phyloP scores from a whole-genome alignment of 2,329 filamentous ascomycete genomes.

The Penicillium sp. region DNA sequence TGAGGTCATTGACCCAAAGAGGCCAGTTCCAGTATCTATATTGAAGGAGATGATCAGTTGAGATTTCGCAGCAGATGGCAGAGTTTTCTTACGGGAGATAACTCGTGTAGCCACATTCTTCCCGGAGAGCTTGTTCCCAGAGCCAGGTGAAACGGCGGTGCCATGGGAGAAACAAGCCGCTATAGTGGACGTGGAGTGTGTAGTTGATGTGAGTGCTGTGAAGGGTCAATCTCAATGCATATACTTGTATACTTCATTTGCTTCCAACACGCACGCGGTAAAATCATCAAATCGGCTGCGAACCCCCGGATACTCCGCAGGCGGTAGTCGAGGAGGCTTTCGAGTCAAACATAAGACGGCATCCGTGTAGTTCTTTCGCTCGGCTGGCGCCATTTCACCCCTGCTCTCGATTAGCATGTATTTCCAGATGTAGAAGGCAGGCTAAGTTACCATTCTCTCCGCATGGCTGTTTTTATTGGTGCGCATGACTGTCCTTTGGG shows the following conservation, averaged over 20 bases:
- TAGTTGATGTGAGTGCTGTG: slow-evolving; percentile 31
- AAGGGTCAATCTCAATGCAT: not conserved
- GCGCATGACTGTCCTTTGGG: not conserved
- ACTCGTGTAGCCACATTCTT: slow-evolving; percentile 42
- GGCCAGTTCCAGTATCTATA: slow-evolving; percentile 51
- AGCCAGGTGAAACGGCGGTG: slow-evolving; percentile 36
- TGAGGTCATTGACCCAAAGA: slow-evolving; percentile 39
- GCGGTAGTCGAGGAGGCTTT: slow-evolving; percentile 23
- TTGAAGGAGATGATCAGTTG: not conserved
- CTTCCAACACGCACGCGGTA: slow-evolving; percentile 25
- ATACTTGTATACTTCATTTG: too few relatives aligned
- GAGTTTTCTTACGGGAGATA: slow-evolving; percentile 20
- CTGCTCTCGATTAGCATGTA: slow-evolving; percentile 14
- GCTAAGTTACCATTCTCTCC: slow-evolving; percentile 22
- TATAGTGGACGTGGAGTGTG: slow-evolving; percentile 28
- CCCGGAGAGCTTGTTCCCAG: slow-evolving; percentile 33
- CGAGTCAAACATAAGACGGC: slow-evolving; percentile 29
- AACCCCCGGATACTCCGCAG: slow-evolving; percentile 27
- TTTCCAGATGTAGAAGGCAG: not conserved
- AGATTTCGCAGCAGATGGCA: not conserved
- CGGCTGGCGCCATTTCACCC: slow-evolving; percentile 18
- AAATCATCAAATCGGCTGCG: slow-evolving; percentile 33
- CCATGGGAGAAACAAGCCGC: slow-evolving; percentile 33
- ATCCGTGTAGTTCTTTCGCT: slow-evolving; percentile 29
- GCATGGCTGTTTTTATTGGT: not conserved